A percentile compares a stretch with the other conserved stretches of the same genome.
Conservation (phyloP, 2,329 filamentous ascomycete species). For the Fusarium circinatum region DNA sequence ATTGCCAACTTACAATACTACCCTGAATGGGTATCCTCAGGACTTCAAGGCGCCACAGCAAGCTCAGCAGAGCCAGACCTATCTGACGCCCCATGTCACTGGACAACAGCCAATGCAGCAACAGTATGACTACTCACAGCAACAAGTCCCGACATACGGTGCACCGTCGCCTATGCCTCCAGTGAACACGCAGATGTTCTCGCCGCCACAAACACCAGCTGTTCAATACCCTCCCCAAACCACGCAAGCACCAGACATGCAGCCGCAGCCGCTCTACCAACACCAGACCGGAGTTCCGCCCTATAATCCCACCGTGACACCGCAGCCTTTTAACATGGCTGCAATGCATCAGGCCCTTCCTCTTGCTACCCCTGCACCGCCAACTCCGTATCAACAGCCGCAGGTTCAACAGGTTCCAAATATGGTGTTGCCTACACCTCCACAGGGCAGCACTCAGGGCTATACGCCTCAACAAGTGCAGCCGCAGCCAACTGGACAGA, state of each 20-base stretch:
- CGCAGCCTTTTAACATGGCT: conserved; percentile 22
- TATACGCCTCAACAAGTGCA: background rate
- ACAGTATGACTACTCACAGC: conserved; percentile 1
- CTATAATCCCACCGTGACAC: background rate
- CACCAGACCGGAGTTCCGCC: background rate
- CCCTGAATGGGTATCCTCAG: background rate
- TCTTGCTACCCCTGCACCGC: background rate
- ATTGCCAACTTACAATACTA: background rate
- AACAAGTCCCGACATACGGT: background rate
- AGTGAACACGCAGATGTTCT: background rate
- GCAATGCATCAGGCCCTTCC: conserved; percentile 30
- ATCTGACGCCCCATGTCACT: background rate
- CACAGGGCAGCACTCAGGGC: background rate
- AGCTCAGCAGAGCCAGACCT: background rate
- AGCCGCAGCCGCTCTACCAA: background rate
- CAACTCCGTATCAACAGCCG: background rate
- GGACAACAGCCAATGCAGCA: conserved; percentile 1
- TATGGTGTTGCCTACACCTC: background rate
- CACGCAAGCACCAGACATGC: background rate
- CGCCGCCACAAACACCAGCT: conserved; percentile 2
- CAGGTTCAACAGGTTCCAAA: background rate
- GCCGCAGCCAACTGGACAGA: background rate
- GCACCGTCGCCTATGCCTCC: background rate
- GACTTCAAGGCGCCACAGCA: conserved; percentile 13
- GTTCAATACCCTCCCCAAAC: background rate